phyloP scores from a whole-genome alignment of 2,329 filamentous ascomycete genomes.

The Exophiala sp. region DNA sequence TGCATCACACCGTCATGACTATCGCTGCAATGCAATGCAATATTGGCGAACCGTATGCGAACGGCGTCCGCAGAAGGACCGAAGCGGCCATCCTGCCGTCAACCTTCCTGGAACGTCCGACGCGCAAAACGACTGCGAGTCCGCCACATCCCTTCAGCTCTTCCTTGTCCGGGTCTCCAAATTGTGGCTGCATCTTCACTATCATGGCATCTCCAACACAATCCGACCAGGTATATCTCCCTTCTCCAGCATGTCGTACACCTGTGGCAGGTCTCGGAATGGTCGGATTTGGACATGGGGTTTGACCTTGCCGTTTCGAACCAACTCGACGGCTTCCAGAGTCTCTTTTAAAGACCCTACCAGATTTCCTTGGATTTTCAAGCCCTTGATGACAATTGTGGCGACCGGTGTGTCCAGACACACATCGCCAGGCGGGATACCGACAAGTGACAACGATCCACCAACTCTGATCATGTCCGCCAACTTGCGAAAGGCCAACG shows the following conservation, averaged over 20 bases:
- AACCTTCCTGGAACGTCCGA: neutral
- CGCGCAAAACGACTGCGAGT: neutral
- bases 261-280: constrained; percentile 41
- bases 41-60: neutral
- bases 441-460: constrained; percentile 44
- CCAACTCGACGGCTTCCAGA: constrained; percentile 45
- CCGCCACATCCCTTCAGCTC: neutral
- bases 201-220: constrained; percentile 35
- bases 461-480: constrained; percentile 45
- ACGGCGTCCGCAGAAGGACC: neutral
- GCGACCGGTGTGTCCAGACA: constrained; percentile 41
- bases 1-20: neutral
- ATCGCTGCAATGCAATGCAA: no score
- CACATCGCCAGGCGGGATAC: constrained; percentile 41
- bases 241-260: constrained; percentile 46
- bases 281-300: constrained; percentile 41
- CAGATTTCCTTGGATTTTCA: constrained; percentile 44
- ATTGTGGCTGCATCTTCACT: constrained; percentile 2
- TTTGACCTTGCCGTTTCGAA: constrained; percentile 41
- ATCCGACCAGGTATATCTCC: constrained; percentile 43
- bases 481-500: constrained; percentile 37
- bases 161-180: neutral
- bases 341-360: constrained; percentile 46
- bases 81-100: neutral
- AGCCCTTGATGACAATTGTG: constrained; percentile 45